phyloP scores from a whole-genome alignment of 106 monocot species.

The Amphibolis antarctica region DNA sequence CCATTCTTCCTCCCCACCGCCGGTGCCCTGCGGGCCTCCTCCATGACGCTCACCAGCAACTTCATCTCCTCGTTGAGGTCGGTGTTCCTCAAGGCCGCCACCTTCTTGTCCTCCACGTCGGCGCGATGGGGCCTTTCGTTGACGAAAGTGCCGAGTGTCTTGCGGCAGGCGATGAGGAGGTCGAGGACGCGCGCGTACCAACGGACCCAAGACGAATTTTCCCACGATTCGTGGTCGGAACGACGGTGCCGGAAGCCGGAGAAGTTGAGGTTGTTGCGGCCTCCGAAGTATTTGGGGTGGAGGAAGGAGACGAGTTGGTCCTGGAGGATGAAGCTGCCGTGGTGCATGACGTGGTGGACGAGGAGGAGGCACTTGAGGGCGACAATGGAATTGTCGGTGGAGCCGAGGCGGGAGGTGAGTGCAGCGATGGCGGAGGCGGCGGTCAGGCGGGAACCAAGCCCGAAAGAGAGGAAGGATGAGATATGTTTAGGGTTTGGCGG shows the following conservation, averaged over 20 bases:
- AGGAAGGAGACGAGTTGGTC: conserved; percentile 17
- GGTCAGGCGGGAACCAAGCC: conserved; percentile 10
- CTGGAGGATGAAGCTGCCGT: conserved; percentile 22
- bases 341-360: conserved; percentile 13
- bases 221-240: background rate
- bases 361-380: conserved; percentile 20
- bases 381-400: conserved; percentile 11
- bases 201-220: conserved; percentile 9
- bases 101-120: background rate
- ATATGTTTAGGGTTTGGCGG: conserved; percentile 2
- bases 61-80: conserved; percentile 8
- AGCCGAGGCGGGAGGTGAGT: conserved; percentile 13
- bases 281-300: background rate
- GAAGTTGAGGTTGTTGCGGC: conserved; percentile 23
- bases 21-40: conserved; percentile 9
- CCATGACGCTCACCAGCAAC: conserved; percentile 10
- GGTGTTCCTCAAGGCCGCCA: background rate
- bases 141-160: background rate
- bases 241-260: conserved; percentile 10
- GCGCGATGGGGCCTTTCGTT: background rate
- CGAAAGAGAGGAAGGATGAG: conserved; percentile 13
- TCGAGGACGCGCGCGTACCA: conserved; percentile 27
- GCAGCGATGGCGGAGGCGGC: conserved; percentile 12
- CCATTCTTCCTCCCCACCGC: background rate
- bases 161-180: conserved; percentile 7